phyloP scores from a whole-genome alignment of 441 rosid genomes.

The Syzygium malaccense region DNA sequence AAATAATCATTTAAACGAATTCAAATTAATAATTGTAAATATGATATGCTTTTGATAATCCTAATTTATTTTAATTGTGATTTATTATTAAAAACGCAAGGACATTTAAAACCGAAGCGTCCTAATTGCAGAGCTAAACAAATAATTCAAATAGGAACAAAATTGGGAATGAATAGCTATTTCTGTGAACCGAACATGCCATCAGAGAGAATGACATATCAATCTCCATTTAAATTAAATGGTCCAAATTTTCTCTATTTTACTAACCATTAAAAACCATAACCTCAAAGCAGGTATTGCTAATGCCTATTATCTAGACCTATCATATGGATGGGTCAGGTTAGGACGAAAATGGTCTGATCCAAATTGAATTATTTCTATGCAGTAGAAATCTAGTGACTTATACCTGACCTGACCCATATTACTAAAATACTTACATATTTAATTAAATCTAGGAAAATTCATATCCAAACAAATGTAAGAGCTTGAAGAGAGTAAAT shows the following conservation, averaged over 20 bases:
- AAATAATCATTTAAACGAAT: not conserved
- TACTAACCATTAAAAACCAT: not conserved
- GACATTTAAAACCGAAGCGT: not conserved
- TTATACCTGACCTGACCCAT: no score
- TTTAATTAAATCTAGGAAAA: no score
- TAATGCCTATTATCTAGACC: not conserved
- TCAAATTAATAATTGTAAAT: not conserved
- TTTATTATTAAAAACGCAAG: not conserved
- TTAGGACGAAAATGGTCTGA: no score
- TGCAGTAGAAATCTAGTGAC: no score
- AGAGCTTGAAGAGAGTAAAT: no score
- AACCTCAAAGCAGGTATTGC: not conserved
- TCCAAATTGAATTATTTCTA: no score
- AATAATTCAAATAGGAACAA: not conserved
- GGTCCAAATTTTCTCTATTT: not conserved
- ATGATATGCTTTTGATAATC: not conserved
- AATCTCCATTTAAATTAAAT: not conserved
- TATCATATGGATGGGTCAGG: no score
- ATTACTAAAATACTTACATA: no score
- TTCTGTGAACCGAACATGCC: not conserved
- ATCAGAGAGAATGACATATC: not conserved
- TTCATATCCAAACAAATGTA: no score
- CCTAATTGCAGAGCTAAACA: not conserved
- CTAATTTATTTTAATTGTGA: not conserved
- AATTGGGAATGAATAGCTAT: not conserved